phyloP scores from a whole-genome alignment of 1,139 yeast species.

The Entelexis paramagnoliae region DNA sequence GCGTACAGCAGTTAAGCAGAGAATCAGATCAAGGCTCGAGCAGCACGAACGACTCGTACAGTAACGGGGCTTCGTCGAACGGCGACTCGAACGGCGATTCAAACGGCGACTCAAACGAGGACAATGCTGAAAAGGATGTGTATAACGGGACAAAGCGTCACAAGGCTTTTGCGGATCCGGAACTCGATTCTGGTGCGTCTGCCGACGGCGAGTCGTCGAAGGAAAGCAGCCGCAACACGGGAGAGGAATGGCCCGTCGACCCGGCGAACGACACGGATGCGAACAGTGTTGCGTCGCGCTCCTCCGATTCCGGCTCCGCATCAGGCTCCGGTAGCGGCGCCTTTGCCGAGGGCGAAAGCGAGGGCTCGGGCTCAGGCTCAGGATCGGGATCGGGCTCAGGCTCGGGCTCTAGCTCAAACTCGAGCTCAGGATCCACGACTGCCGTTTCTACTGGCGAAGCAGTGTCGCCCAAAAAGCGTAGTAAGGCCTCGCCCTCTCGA shows the following conservation, averaged over 20 bases:
- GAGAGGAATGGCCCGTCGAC: not conserved
- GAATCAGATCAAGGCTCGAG: conserved; percentile 10
- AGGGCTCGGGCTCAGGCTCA: not conserved
- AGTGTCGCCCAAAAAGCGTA: not conserved
- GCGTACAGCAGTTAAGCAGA: not conserved
- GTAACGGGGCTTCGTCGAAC: conserved; percentile 3
- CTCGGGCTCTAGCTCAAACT: not conserved
- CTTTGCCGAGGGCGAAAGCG: not conserved
- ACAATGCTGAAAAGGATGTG: not conserved
- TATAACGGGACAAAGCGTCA: not conserved
- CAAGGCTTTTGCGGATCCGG: not conserved
- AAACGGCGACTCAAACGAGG: conserved; percentile 9
- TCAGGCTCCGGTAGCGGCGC: not conserved
- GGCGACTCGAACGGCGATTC: conserved; percentile 15
- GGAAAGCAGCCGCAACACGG: not conserved
- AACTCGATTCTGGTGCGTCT: not conserved
- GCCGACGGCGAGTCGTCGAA: not conserved
- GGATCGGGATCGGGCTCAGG: conserved; percentile 1
- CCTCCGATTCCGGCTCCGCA: not conserved
- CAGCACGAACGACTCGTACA: conserved; percentile 2
- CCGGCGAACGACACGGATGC: conserved; percentile 1
- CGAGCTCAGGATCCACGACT: not conserved
- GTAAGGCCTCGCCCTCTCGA: not conserved
- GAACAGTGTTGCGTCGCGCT: not conserved
- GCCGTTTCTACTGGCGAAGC: not conserved